Evolutionary conservation across 805 yeast species (phyloP), one percentile per base, ranked within the genome.

Genomic region (Wickerhamomyces bisporus): DNA sequence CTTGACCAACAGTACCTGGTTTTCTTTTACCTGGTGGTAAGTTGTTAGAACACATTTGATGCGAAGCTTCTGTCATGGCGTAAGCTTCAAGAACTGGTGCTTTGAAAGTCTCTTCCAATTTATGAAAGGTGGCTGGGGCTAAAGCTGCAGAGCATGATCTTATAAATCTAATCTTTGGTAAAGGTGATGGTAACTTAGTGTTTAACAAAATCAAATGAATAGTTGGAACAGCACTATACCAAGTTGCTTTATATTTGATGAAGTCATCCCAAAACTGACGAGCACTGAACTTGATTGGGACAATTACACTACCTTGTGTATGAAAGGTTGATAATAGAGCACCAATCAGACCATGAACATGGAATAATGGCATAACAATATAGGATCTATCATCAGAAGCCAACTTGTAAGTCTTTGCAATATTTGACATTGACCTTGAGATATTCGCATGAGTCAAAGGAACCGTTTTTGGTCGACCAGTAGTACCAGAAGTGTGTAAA

Each of bases 31-130:
- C 81, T 10, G 82, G 79, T 26, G 86, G 85, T 30, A 80, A 59
- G 46, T 74, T 70, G 58, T 81, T 81, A 3, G 87, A 79, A 10
- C 85, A 77, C 80, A 81, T 82, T 57, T 81, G 87, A 57, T 81
- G 88, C n/a, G 85, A 70, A 1, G 86, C 86, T 54, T 81, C 89
- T 2, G 88, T 81, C 86, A 81, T 81, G 5, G 87, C 88, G 52
- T 81, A 81, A 0, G 88, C 88, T 56, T 81, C 89, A 13, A 81
- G 53, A 0, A 81, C 87, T 1, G 87, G 87, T 0, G 85, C 81
- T 8, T 71, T 61, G 56, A 81, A 75, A 23, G 68, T 65, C 33
- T 60, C 42, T 48, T 81, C 88, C 34, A 81, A 63, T 54, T 71
- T 67, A 38, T 65, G 65, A 63, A 81, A 74, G 6, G 79, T 78